phyloP scores from a whole-genome alignment of 768 basidiomycete genomes.

The Hygrocybe coccinea region DNA sequence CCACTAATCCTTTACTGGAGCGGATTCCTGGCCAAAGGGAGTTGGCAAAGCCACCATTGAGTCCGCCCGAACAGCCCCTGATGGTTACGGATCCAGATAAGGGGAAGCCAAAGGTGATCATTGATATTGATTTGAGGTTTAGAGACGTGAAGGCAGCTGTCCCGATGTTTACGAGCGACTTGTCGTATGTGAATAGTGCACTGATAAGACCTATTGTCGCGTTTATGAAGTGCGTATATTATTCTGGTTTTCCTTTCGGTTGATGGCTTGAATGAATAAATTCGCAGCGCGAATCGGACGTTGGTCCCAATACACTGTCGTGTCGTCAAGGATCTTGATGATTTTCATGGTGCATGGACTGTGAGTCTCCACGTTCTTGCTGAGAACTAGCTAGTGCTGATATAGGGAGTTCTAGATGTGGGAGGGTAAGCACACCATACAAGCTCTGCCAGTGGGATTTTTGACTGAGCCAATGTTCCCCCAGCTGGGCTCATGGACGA shows the following conservation, averaged over 20 bases:
- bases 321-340: conserved; percentile 73
- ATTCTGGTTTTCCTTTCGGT: not conserved
- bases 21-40: conserved; percentile 82
- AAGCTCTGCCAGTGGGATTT: not conserved
- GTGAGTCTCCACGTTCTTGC: conserved; percentile 41
- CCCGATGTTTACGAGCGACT: conserved; percentile 82
- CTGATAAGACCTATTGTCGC: conserved; percentile 93
- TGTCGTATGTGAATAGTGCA: conserved; percentile 90
- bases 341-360: conserved; percentile 97
- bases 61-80: conserved; percentile 49
- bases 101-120: conserved; percentile 51
- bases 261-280: conserved; percentile 7
- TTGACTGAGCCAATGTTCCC: conserved; percentile 13
- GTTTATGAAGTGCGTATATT: conserved; percentile 82
- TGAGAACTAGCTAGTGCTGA: conserved; percentile 12
- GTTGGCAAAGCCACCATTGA: conserved; percentile 80
- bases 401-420: conserved; percentile 57
- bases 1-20: conserved; percentile 36
- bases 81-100: conserved; percentile 26
- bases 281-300: conserved; percentile 79
- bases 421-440: conserved; percentile 61
- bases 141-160: conserved; percentile 93
- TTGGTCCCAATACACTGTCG: conserved; percentile 90
- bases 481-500: conserved; percentile 91
- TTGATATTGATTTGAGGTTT: conserved; percentile 94